Percentiles rank a stretch among this genome's conserved stretches.
phyloP scores from a whole-genome alignment of 805 yeast genomes.

The Metschnikowia arizonensis region DNA sequence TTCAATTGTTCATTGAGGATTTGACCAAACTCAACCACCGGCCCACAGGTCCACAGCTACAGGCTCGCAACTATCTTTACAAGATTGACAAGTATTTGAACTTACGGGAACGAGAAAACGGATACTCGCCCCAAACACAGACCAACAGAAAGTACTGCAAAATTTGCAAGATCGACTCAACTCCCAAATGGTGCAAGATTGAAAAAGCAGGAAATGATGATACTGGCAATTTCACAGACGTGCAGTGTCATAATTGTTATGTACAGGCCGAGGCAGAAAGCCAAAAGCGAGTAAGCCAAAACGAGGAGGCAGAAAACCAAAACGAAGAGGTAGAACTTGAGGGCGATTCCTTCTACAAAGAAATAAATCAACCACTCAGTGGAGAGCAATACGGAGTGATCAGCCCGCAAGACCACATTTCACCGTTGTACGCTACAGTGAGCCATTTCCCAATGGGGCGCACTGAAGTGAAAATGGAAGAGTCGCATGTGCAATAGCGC shows the following conservation, averaged over 20 bases:
- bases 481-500: background rate
- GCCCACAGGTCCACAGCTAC: slow-evolving; percentile 31
- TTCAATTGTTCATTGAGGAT: slow-evolving; percentile 40
- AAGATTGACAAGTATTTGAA: slow-evolving; percentile 13
- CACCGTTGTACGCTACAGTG: background rate
- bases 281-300: background rate
- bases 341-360: slow-evolving; percentile 15
- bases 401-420: slow-evolving; percentile 14
- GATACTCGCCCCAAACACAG: background rate
- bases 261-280: slow-evolving; percentile 15
- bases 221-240: background rate
- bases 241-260: slow-evolving; percentile 32
- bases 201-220: background rate
- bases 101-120: slow-evolving; percentile 3
- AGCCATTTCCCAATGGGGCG: background rate
- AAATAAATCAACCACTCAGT: slow-evolving; percentile 27
- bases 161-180: slow-evolving; percentile 23
- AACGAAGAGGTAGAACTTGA: slow-evolving; percentile 13
- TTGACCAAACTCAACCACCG: slow-evolving; percentile 18
- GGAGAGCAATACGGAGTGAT: slow-evolving; percentile 33
- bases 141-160: slow-evolving; percentile 14
- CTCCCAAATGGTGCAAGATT: slow-evolving; percentile 39
- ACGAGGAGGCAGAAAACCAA: slow-evolving; percentile 6
- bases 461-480: background rate
- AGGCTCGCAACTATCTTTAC: slow-evolving; percentile 28